Evolutionary conservation across 352 stramenopile genomes (phyloP).

Genomic region (Phytophthora ohioensis): DNA sequence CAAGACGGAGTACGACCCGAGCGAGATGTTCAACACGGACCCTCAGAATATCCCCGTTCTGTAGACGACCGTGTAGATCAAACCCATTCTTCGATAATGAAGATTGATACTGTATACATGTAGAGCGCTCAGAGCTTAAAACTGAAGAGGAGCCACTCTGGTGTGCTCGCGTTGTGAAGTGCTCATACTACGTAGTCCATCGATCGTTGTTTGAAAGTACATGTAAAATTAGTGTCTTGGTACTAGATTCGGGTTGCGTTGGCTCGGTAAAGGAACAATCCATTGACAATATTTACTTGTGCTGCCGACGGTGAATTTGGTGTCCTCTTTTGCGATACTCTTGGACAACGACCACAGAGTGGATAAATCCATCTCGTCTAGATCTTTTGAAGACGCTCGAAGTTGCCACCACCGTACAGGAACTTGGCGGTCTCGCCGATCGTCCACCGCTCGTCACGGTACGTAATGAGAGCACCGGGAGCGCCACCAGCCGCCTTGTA

Average conservation of each 20-base stretch:
- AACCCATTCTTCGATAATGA: background rate
- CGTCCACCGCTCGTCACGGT: conserved; percentile 36
- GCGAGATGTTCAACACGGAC: conserved; percentile 40
- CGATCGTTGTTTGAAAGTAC: too few relatives aligned
- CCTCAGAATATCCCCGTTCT: conserved; percentile 33
- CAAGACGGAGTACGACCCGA: conserved; percentile 32
- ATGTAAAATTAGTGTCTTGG: too few relatives aligned
- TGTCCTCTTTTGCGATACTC: too few relatives aligned
- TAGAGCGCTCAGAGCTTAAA: background rate
- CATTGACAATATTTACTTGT: too few relatives aligned
- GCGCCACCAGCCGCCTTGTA: conserved; percentile 33
- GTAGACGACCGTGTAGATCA: background rate
- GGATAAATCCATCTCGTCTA: background rate
- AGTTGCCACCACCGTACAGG: conserved; percentile 34
- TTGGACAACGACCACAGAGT: too few relatives aligned
- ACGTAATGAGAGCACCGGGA: conserved; percentile 31
- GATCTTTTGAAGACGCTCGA: conserved; percentile 28
- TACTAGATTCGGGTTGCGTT: too few relatives aligned
- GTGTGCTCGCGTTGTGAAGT: too few relatives aligned
- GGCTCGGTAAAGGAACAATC: too few relatives aligned
- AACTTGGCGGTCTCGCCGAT: conserved; percentile 29
- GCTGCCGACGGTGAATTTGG: background rate
- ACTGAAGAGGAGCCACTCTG: background rate
- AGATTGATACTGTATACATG: background rate
- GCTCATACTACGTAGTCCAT: too few relatives aligned